Percentiles rank a stretch among this genome's conserved stretches.
These are phyloP conservation scores for Daldinia eschscholtzii DNA, from an alignment of 2,329 filamentous ascomycete species.

Conservation along the genomic window DNA sequence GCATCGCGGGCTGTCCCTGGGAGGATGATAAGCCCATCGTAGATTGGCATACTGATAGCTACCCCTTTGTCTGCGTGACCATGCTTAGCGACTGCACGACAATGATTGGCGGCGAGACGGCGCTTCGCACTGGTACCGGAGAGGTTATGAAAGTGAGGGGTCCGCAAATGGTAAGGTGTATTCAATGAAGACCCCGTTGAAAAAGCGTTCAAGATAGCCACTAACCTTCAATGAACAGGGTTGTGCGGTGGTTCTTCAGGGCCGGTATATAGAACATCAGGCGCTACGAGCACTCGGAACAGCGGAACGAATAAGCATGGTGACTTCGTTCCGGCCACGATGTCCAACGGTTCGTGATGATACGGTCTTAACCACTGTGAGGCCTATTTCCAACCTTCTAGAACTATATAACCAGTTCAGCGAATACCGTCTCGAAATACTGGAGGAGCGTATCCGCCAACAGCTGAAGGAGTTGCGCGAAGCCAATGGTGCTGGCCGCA, in stretches of 20 bases:
- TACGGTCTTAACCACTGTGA: constrained; percentile 70
- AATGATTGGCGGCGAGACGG: constrained; percentile 76
- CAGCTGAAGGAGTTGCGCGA: constrained; percentile 60
- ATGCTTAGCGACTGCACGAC: constrained; percentile 73
- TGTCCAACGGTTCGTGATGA: constrained; percentile 68
- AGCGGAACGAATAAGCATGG: constrained; percentile 73
- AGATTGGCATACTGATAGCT: constrained; percentile 74
- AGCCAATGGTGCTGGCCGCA: constrained; percentile 45
- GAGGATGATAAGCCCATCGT: constrained; percentile 68
- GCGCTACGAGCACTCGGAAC: constrained; percentile 70
- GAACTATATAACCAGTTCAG: constrained; percentile 72
- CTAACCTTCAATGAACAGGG: constrained; percentile 58
- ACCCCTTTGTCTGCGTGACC: constrained; percentile 76
- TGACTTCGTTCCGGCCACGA: constrained; percentile 74
- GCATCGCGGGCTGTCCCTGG: constrained; percentile 51
- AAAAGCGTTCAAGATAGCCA: constrained; percentile 26
- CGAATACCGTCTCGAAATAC: constrained; percentile 72
- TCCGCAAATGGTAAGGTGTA: constrained; percentile 66
- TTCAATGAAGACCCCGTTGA: not conserved
- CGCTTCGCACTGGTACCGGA: constrained; percentile 65
- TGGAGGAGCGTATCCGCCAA: constrained; percentile 68
- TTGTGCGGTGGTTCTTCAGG: constrained; percentile 74
- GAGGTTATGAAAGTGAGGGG: constrained; percentile 70
- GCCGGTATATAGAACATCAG: constrained; percentile 74
- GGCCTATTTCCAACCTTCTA: constrained; percentile 67